Base-by-base conservation (phyloP, 495 filamentous ascomycete genomes). In the Lepraria neglecta region DNA sequence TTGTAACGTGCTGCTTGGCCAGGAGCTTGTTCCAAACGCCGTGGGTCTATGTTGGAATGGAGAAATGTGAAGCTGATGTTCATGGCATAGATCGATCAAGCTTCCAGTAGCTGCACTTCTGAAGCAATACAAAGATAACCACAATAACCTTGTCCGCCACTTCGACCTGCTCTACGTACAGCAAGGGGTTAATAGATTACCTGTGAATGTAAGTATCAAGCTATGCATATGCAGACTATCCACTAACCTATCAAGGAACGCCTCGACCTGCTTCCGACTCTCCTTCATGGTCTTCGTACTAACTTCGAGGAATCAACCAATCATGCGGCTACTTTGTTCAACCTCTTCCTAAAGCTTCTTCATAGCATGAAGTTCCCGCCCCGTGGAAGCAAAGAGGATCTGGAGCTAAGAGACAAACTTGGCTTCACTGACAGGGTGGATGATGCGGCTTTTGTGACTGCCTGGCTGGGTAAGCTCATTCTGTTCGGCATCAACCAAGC, bases 91-190 rank as follows among this genome's bases (percentile, higher is more conserved):
- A 38, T 54, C 85, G 17, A 87, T 96, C 60, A 80, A 88, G 62
- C 79, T 98, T 11, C 94, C 94, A 12, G 92, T 98, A 30, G 79
- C 82, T 10, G 83, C 85, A 19, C 79, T 98, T 28, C 72, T 97
- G 60, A 88, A 88, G 65, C 94, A 97, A 69, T 97, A 92, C 79
- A 97, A 96, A 68, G 86, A 87, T 27, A 83, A 84, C 56, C 80
- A 77, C 46, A 76, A 79, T 47, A 78, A 87, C 3, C 80, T 96
- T 7, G 81, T 98, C 55, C 83, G 88, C 61, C 88, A 96, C 69
- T 90, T 96, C 71, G 94, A 97, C 76, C 71, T 97, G 56, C 76
- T 87, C 35, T 96, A 95, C 72, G 85, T 96, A 35, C 90, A 95
- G 67, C 88, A 94, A 70, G 91, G 92, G 40, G 77, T 97, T 47